Conservation (phyloP, 2,329 filamentous ascomycete genomes). For the Xylaria multiplex region DNA sequence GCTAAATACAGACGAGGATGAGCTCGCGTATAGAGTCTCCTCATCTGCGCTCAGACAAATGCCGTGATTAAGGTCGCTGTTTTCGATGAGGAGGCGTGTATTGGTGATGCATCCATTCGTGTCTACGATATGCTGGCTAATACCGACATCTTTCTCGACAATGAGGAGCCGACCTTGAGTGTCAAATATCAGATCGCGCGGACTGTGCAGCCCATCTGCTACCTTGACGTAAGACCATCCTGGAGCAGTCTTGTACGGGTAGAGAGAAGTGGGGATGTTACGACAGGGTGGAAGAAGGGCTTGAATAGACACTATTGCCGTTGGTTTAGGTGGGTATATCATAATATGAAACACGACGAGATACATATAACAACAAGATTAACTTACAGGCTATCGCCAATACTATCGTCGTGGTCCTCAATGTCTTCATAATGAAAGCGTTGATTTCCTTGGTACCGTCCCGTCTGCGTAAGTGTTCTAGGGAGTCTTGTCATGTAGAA, state of each 20-base stretch:
- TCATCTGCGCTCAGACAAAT: constrained; percentile 52
- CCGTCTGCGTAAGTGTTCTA: not conserved
- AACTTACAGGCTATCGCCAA: constrained; percentile 25
- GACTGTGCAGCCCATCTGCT: constrained; percentile 38
- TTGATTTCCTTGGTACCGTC: not conserved
- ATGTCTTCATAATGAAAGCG: constrained; percentile 17
- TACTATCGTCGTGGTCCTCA: not conserved
- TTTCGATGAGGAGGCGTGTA: constrained; percentile 38
- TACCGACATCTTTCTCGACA: constrained; percentile 41
- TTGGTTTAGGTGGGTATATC: constrained; percentile 10
- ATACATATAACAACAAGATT: not conserved
- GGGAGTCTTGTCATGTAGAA: not conserved
- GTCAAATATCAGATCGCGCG: constrained; percentile 44
- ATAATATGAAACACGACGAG: not conserved
- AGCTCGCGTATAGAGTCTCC: constrained; percentile 56
- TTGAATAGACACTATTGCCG: constrained; percentile 5
- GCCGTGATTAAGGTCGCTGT: constrained; percentile 54
- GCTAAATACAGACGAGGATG: constrained; percentile 58
- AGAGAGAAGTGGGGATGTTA: constrained; percentile 27
- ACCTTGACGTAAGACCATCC: constrained; percentile 45
- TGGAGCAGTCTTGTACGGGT: constrained; percentile 38
- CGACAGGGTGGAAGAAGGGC: constrained; percentile 37
- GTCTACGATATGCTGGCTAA: constrained; percentile 46
- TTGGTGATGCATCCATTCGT: constrained; percentile 43
- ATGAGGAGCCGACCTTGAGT: constrained; percentile 43